Base-by-base conservation (phyloP, 257 asterid species). In the Salvia splendens region DNA sequence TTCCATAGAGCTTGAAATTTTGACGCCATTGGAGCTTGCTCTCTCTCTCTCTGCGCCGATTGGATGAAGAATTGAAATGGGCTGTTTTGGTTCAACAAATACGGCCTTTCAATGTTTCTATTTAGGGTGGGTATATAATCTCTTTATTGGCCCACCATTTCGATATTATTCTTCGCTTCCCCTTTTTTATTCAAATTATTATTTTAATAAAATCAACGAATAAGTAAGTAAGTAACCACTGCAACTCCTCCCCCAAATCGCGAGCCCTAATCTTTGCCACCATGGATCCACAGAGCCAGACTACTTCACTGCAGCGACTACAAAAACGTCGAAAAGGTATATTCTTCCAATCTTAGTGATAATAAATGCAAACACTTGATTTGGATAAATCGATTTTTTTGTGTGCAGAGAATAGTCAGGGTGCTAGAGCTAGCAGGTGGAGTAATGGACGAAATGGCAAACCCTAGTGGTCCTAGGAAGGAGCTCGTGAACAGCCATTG, bases 371-470 rank as follows among this genome's bases (percentile, higher is more conserved):
- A 48, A 10, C 40, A 8, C n/a, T 14, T 8, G 5, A 16, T 14
- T 60, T 12, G 3, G 9, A 8, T 16, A 15, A 12, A 5, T 57
- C 16, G 24, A 1, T 16, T 63, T 52, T 36, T 42, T 1, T 47
- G 59, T 12, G 58, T 20, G 24, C 83, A 93, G 97, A 87, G 87
- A 78, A 90, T 88, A 49, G 97, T 90, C 71, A 86, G 95, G 86
- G 93, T 85, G 47, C 68, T 90, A 75, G 96, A 93, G 80, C 75
- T 93, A 36, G 99, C 96, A 0, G 91, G 97, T 53, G 87, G 86
- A 56, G 92, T 90, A 56, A 93, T 93, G 97, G 97, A 93, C 55
- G 99, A 90, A 84, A 62, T 85, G 88, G 87, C 94, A 11, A 88
- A 57, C 78, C 95, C 95, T 16, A 86, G 89, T 33, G 99, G 97